Percentiles rank a stretch among this genome's conserved stretches.
phyloP scores from a whole-genome alignment of 2,329 filamentous ascomycete species.

The Elsinoe perseae region DNA sequence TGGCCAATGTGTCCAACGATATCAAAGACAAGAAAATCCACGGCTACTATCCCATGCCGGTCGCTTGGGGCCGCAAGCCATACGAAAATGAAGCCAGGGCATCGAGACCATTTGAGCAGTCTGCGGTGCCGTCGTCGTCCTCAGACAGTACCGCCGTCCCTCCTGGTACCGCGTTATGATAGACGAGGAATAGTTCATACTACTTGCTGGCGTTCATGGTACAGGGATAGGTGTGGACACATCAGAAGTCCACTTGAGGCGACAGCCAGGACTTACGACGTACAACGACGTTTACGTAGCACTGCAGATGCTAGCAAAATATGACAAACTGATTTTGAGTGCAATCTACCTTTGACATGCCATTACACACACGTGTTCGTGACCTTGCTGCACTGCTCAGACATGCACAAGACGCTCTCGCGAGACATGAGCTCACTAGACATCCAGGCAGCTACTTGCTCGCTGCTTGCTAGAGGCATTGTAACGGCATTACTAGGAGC shows the following conservation, averaged over 20 bases:
- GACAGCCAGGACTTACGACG: conserved; percentile 1
- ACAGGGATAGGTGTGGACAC: neutral
- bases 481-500: too few relatives aligned
- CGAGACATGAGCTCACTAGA: too few relatives aligned
- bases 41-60: conserved; percentile 34
- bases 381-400: too few relatives aligned
- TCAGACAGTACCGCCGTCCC: neutral
- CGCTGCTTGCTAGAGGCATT: too few relatives aligned
- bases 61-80: conserved; percentile 30
- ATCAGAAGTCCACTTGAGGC: neutral
- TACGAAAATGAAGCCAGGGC: conserved; percentile 19
- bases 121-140: neutral
- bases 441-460: too few relatives aligned
- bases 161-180: conserved; percentile 6
- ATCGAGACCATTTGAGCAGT: neutral
- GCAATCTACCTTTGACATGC: too few relatives aligned
- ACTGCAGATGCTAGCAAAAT: conserved; percentile 1
- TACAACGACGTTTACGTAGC: neutral
- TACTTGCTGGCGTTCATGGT: neutral
- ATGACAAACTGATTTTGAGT: neutral
- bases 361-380: too few relatives aligned
- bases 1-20: conserved; percentile 29
- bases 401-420: too few relatives aligned
- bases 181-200: conserved; percentile 1
- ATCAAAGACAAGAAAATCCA: conserved; percentile 31